Conservation (phyloP, 2,329 filamentous ascomycete genomes). For the Trichoderma aggressivum region DNA sequence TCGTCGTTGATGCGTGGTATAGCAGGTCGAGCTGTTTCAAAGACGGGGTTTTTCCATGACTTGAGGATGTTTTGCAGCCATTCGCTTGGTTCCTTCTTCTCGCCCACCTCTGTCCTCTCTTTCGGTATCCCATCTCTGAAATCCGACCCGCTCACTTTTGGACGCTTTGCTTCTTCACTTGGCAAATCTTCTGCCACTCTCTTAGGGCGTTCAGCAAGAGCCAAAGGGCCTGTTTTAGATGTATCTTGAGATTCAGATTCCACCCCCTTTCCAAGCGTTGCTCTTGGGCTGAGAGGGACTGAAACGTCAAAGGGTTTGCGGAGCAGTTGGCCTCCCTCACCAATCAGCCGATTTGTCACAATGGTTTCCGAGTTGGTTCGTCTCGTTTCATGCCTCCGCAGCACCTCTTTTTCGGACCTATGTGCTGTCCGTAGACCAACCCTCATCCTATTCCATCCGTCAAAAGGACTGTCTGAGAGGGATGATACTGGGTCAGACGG, state of each 20-base stretch:
- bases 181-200: background rate
- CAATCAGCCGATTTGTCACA: slow-evolving; percentile 33
- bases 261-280: background rate
- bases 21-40: slow-evolving; percentile 46
- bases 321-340: slow-evolving; percentile 40
- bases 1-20: slow-evolving; percentile 43
- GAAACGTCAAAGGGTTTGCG: slow-evolving; percentile 44
- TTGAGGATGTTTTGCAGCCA: slow-evolving; percentile 62
- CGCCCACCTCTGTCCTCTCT: background rate
- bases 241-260: background rate
- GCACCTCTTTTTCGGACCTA: background rate
- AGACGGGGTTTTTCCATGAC: slow-evolving; percentile 75
- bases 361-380: background rate
- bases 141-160: background rate
- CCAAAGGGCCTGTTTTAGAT: background rate
- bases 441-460: slow-evolving; percentile 39
- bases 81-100: slow-evolving; percentile 27
- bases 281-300: slow-evolving; percentile 20
- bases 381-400: background rate
- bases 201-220: background rate
- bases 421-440: slow-evolving; percentile 21
- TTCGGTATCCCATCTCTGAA: background rate
- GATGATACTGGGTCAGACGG: background rate
- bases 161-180: background rate
- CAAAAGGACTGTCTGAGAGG: slow-evolving; percentile 30